phyloP scores from a whole-genome alignment of 768 basidiomycete species.

The Suillus brevipes region DNA sequence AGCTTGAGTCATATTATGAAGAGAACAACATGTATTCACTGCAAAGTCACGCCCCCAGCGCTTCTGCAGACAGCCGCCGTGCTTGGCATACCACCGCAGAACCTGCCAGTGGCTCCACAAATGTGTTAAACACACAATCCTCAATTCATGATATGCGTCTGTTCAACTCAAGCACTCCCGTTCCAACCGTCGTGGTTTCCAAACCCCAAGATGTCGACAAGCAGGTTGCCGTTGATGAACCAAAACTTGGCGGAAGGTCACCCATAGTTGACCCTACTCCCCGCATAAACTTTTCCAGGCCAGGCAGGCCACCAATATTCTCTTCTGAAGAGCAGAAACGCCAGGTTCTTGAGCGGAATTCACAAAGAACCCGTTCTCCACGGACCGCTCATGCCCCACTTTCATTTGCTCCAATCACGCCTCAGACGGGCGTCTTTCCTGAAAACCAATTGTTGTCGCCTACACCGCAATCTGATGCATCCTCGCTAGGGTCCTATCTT shows the following conservation, averaged over 20 bases:
- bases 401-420: constrained; percentile 19
- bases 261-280: constrained; percentile 45
- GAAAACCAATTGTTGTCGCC: constrained; percentile 1
- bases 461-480: neutral
- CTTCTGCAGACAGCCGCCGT: neutral
- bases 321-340: constrained; percentile 42
- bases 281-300: constrained; percentile 64
- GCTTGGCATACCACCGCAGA: neutral
- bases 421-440: constrained; percentile 23
- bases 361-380: constrained; percentile 39
- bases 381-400: constrained; percentile 13
- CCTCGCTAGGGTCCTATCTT: constrained; percentile 9
- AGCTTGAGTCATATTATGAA: constrained; percentile 43
- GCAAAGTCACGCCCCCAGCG: neutral
- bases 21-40: constrained; percentile 8
- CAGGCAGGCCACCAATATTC: constrained; percentile 47
- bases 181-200: constrained; percentile 60
- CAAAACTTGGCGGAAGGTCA: constrained; percentile 33
- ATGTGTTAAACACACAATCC: neutral
- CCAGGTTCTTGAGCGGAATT: constrained; percentile 59
- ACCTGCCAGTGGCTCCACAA: neutral
- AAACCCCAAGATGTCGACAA: constrained; percentile 34
- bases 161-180: constrained; percentile 10
- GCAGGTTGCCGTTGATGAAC: neutral
- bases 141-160: neutral